These are phyloP conservation scores for Chionographis japonica DNA, from an alignment of 106 monocot species.

Conservation along the genomic window DNA sequence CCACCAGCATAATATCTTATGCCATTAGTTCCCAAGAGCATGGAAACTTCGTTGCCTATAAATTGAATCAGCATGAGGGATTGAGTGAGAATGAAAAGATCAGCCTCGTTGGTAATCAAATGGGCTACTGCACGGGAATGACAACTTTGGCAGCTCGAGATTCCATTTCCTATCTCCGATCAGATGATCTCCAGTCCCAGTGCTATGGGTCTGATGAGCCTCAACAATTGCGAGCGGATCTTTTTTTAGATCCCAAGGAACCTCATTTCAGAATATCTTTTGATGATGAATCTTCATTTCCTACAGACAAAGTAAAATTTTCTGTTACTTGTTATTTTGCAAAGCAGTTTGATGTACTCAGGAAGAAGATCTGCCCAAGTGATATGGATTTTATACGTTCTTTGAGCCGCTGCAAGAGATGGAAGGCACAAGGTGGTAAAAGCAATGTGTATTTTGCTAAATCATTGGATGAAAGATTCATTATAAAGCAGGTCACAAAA, in stretches of 20 bases:
- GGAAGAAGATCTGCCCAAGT: constrained; percentile 73
- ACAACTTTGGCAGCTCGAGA: not conserved
- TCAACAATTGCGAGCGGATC: constrained; percentile 7
- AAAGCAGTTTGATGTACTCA: constrained; percentile 67
- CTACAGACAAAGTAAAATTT: constrained; percentile 59
- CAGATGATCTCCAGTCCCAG: constrained; percentile 8
- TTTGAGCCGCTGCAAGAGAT: constrained; percentile 80
- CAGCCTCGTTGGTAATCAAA: not conserved
- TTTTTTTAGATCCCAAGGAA: constrained; percentile 31
- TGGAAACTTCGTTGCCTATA: constrained; percentile 35
- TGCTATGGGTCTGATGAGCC: constrained; percentile 22
- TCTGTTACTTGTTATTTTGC: constrained; percentile 91
- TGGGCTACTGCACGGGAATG: not conserved
- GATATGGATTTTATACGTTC: constrained; percentile 69
- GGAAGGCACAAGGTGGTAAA: constrained; percentile 96
- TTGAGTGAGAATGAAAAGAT: constrained; percentile 8
- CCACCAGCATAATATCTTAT: constrained; percentile 67
- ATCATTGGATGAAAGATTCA: constrained; percentile 87
- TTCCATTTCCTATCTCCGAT: constrained; percentile 7
- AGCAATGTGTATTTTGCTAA: constrained; percentile 97
- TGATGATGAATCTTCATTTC: constrained; percentile 67
- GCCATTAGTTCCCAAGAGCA: constrained; percentile 64
- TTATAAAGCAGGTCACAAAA: constrained; percentile 87
- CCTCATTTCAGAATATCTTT: constrained; percentile 63
- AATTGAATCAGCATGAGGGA: constrained; percentile 14